Base-by-base conservation (phyloP, 169 alveolate genomes). In the Plasmodium yoelii region DNA sequence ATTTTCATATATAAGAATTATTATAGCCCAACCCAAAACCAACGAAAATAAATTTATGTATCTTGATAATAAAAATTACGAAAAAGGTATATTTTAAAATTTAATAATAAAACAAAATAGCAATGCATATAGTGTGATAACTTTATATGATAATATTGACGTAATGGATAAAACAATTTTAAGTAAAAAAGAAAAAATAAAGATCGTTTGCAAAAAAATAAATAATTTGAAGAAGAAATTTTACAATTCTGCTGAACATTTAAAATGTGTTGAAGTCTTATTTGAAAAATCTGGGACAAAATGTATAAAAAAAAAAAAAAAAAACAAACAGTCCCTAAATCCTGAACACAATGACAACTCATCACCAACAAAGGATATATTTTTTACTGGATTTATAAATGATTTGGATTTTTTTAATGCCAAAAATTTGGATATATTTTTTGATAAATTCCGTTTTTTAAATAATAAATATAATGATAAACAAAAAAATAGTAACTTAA, bases 181-280 rank as follows among this genome's bases (percentile, higher is more conserved):
- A 15, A 65, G 15, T 22, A 80, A 80, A 65, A 80, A 49, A 65
- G 70, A 65, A 64, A 64, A 80, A 64, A 65, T 80, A 80, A 55
- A 18, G 67, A 59, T 15, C 28, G 64, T 80, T 39, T 51, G 75
- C n/a, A 80, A 65, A 51, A 80, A 55, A 57, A n/a, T 80, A 64
- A 67, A 80, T 26, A 56, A 9, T 24, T 44, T 80, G 15, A 64
- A 39, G 55, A 53, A 57, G 13, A 80, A 19, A 53, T 68, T 80
- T 7, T 47, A 46, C 19, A 55, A 24, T 24, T 80, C 72, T 13
- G 65, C 82, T 39, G 82, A 80, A 22, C 28, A 67, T 24, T 80
- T 80, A 8, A 80, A 80, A 57, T 80, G 64, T 39, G 89, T 59
- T 6, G 89, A 80, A 53, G 24, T 80, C 10, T 80, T 80, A 65